Conservation (phyloP, 257 asterid species). For the Capsicum baccatum region DNA sequence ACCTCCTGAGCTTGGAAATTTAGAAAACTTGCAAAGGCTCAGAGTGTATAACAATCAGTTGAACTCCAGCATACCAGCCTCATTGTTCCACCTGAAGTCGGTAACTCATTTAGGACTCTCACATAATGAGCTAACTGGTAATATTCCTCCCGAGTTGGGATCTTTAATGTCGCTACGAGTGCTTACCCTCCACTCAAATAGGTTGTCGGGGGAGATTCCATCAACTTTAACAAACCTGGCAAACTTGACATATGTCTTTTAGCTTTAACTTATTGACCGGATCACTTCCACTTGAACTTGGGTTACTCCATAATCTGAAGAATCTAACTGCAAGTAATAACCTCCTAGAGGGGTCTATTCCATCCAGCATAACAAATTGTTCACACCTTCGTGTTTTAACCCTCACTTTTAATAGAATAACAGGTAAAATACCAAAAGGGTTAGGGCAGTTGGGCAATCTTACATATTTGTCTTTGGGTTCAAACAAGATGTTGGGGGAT, state of each 20-base stretch:
- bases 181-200: constrained; percentile 73
- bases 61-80: constrained; percentile 65
- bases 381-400: constrained; percentile 53
- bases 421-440: constrained; percentile 61
- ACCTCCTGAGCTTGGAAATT: constrained; percentile 66
- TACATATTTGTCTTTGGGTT: constrained; percentile 51
- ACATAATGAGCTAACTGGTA: constrained; percentile 56
- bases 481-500: constrained; percentile 51
- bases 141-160: constrained; percentile 54
- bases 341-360: constrained; percentile 63
- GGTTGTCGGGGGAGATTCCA: constrained; percentile 70
- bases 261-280: constrained; percentile 70
- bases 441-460: constrained; percentile 56
- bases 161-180: constrained; percentile 59
- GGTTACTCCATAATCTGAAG: constrained; percentile 60
- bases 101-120: constrained; percentile 65
- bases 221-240: constrained; percentile 54
- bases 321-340: constrained; percentile 59
- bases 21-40: constrained; percentile 49
- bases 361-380: constrained; percentile 63
- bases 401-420: constrained; percentile 47
- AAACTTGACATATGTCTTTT: constrained; percentile 68
- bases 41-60: constrained; percentile 58
- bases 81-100: constrained; percentile 56
- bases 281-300: constrained; percentile 61